Conservation (phyloP, 257 asterid species). For the Fraxinus quadrangulata region DNA sequence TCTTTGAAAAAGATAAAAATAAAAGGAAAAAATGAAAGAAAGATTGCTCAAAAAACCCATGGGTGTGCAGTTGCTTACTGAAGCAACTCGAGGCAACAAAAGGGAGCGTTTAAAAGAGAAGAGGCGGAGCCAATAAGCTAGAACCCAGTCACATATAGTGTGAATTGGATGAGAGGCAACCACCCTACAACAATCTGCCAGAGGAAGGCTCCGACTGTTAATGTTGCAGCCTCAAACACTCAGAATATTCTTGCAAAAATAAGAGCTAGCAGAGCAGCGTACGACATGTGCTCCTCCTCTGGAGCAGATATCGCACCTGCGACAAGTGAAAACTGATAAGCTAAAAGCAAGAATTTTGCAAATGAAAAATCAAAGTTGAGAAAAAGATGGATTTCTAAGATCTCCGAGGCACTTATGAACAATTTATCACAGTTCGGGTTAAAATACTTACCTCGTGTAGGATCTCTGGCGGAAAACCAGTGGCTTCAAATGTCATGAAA, state of each 20-base stretch:
- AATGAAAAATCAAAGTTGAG: conserved; percentile 29
- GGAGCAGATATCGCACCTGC: conserved; percentile 99
- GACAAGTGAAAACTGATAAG: conserved; percentile 87
- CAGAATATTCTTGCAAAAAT: conserved; percentile 72
- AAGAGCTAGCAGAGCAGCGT: conserved; percentile 98
- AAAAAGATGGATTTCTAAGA: conserved; percentile 20
- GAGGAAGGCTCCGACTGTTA: conserved; percentile 88
- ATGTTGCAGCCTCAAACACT: conserved; percentile 96
- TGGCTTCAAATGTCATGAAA: conserved; percentile 85
- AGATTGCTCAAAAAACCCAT: conserved; percentile 55
- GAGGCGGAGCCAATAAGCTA: conserved; percentile 83
- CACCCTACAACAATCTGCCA: conserved; percentile 84
- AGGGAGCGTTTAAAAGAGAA: conserved; percentile 81
- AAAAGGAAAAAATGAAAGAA: conserved; percentile 8
- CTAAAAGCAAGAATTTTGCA: conserved; percentile 45
- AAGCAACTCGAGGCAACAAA: conserved; percentile 95
- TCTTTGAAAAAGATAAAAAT: conserved; percentile 24
- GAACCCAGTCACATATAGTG: conserved; percentile 85
- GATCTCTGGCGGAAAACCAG: conserved; percentile 88
- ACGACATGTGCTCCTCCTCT: conserved; percentile 99
- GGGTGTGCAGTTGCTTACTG: conserved; percentile 94
- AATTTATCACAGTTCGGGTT: conserved; percentile 16
- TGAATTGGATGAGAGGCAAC: conserved; percentile 70
- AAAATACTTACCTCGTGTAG: conserved; percentile 77
- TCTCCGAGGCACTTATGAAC: conserved; percentile 11